Base-by-base conservation (phyloP, 2,329 filamentous ascomycete species). In the Talaromyces sp. region DNA sequence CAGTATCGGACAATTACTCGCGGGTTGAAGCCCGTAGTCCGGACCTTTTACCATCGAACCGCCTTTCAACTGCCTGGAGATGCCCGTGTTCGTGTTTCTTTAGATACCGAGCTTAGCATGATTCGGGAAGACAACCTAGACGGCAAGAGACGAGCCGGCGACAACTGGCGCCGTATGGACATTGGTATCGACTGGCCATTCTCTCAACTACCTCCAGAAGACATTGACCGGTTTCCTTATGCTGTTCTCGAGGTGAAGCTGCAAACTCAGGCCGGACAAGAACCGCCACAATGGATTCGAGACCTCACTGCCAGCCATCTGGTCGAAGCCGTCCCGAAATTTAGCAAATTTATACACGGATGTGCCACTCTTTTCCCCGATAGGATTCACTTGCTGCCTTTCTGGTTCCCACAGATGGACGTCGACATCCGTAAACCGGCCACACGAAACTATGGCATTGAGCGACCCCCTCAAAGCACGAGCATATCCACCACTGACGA, bases 321-420 rank as follows among this genome's bases (percentile, higher is more conserved):
- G 17, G 95, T 99, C 2, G 95, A 99, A 78, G 93, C 95, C n/a
- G 93, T 99, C 2, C 95, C 95, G 64, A 99, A 99, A 73, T 99
- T 98, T 77, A 97, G 92, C 71, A 99, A 99, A 78, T 99, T 98
- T 75, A 98, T 99, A 62, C 95, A 99, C 75, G 95, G 95, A 62
- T 92, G 89, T 1, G 93, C 93, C 10, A 90, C 86, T 11, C 79
- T 99, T 53, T 96, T 97, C 75, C 93, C 93, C 0, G 84, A 88
- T 52, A 87, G 90, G 60, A 99, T 99, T 75, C 82, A 97, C 55
- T 83, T 99, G 13, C 82, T 99, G 6, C 95, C 95, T 0, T 99
- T 91, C 81, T 99, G 95, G 95, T 91, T 93, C 82, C 95, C 95
- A 0, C 95, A 99, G 77, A 99, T 99, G 95, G 88, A 96, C 67